phyloP scores from a whole-genome alignment of 2,329 filamentous ascomycete species.

The Lasiodiplodia citricola region DNA sequence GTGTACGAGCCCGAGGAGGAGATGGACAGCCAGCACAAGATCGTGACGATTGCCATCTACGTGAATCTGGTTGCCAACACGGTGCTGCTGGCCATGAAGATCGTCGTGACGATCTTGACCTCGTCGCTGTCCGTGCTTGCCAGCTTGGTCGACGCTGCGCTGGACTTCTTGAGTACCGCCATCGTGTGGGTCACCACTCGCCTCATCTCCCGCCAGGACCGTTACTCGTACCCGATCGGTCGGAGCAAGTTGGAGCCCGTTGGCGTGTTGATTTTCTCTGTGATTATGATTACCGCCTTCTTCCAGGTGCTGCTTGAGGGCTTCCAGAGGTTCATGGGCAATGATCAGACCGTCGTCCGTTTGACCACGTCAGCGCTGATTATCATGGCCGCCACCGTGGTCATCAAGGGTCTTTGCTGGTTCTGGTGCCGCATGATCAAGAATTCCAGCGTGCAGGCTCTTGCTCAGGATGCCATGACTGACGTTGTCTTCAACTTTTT shows the following conservation, averaged over 20 bases:
- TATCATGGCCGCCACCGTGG: conserved; percentile 81
- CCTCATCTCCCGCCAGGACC: conserved; percentile 74
- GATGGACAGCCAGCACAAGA: conserved; percentile 72
- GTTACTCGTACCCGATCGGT: conserved; percentile 79
- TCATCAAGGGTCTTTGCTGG: conserved; percentile 84
- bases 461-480: conserved; percentile 70
- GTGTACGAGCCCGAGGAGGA: conserved; percentile 72
- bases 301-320: conserved; percentile 77
- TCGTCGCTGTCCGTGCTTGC: conserved; percentile 83
- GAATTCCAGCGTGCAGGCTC: conserved; percentile 83
- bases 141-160: conserved; percentile 76
- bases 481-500: conserved; percentile 92
- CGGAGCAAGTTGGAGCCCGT: conserved; percentile 77
- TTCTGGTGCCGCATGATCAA: conserved; percentile 85
- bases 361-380: conserved; percentile 73
- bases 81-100: conserved; percentile 75
- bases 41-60: conserved; percentile 88
- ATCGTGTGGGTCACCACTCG: conserved; percentile 81
- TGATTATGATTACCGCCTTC: conserved; percentile 87
- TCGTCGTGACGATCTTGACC: conserved; percentile 76
- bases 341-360: conserved; percentile 72
- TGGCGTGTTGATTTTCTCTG: conserved; percentile 79
- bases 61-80: conserved; percentile 82
- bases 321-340: conserved; percentile 64
- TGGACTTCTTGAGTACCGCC: conserved; percentile 81